These are phyloP conservation scores for Coemansia sp. DNA, from an alignment of 192 early-diverging fungal species.

Conservation along the genomic window DNA sequence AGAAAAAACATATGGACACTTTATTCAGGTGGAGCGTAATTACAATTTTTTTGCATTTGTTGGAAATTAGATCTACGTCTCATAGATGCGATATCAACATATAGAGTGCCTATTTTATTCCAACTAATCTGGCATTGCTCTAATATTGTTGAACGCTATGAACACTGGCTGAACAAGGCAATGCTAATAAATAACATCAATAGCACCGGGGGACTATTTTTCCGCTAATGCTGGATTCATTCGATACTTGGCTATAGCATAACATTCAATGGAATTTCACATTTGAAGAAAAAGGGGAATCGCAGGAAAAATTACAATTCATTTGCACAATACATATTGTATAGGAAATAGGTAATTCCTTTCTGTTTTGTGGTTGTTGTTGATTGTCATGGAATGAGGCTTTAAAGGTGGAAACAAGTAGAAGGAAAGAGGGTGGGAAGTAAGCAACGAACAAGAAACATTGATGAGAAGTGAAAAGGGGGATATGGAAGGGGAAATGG, in stretches of 20 bases:
- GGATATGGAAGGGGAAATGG: neutral
- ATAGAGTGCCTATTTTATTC: neutral
- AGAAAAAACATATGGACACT: neutral
- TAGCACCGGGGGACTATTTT: too few relatives aligned
- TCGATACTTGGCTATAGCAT: too few relatives aligned
- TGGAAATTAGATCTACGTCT: neutral
- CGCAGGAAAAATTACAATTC: neutral
- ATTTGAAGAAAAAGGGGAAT: too few relatives aligned
- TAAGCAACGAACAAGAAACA: too few relatives aligned
- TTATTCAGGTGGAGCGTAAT: neutral
- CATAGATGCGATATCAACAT: neutral
- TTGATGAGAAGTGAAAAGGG: neutral
- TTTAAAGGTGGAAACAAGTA: neutral
- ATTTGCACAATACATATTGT: neutral
- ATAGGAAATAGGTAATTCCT: neutral
- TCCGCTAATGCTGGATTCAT: too few relatives aligned
- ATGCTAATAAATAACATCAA: neutral
- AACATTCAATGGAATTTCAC: too few relatives aligned
- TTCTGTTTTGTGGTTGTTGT: neutral
- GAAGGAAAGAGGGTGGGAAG: neutral
- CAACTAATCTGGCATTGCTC: too few relatives aligned
- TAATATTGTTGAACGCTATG: too few relatives aligned
- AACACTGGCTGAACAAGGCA: neutral
- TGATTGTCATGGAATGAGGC: constrained; percentile 3
- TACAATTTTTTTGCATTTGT: neutral